Percentiles rank a stretch among this genome's conserved stretches.
phyloP scores from a whole-genome alignment of 2,329 filamentous ascomycete genomes.

The Nannizziopsis arthrosporioides region DNA sequence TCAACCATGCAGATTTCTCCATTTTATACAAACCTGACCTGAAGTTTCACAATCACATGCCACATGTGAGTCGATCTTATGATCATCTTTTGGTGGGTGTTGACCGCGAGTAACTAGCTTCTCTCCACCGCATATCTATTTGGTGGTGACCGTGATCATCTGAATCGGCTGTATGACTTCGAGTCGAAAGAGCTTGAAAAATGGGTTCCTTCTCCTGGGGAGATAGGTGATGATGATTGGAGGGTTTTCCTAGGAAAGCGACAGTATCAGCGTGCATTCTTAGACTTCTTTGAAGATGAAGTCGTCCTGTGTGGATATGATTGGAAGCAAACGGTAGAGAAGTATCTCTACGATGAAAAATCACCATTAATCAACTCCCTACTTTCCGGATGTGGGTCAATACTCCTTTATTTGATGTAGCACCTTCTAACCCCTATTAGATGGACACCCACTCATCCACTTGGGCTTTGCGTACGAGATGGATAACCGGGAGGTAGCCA shows the following conservation, averaged over 20 bases:
- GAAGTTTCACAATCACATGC: conserved; percentile 68
- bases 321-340: conserved; percentile 64
- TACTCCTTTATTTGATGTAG: neutral
- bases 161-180: conserved; percentile 70
- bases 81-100: neutral
- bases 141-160: conserved; percentile 58
- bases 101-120: conserved; percentile 38
- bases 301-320: conserved; percentile 67
- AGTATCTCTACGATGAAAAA: conserved; percentile 58
- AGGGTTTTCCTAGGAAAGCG: conserved; percentile 66
- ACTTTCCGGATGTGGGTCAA: conserved; percentile 58
- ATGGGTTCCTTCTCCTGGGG: conserved; percentile 74
- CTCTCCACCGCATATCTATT: conserved; percentile 77
- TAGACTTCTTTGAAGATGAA: conserved; percentile 94
- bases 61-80: conserved; percentile 46
- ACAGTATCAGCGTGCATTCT: conserved; percentile 75
- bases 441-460: conserved; percentile 87
- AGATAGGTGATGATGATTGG: conserved; percentile 74
- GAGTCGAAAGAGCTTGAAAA: conserved; percentile 60
- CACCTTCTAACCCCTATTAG: conserved; percentile 34
- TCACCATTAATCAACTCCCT: conserved; percentile 71
- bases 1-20: conserved; percentile 83
- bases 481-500: conserved; percentile 69
- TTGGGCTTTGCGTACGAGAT: conserved; percentile 89
- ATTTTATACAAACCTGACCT: conserved; percentile 61